Evolutionary conservation across 2,329 filamentous ascomycete species (phyloP), one percentile per base, ranked within the genome.

Genomic region (Claviceps arundinis): DNA sequence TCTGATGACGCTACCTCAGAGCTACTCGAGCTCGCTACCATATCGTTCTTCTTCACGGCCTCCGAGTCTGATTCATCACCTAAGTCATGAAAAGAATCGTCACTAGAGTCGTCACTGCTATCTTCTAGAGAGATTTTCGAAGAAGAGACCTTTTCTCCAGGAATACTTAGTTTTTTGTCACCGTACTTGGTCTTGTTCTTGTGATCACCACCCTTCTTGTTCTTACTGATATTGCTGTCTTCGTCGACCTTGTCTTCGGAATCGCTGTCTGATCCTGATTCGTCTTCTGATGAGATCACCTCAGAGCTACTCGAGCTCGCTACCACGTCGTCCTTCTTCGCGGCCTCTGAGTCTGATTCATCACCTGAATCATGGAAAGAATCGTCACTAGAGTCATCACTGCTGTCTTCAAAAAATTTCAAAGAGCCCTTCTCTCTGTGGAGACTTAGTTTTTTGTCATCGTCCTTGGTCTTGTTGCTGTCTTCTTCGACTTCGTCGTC

Each of bases 371-470:
- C 30, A 30, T 30, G 30, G 30, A 30, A 30, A 9, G 30, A 30
- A n/a, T 19, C 56, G 14, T 62, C 53, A 11, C 47, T 55, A 38
- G 57, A 58, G 26, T 52, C 55, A 1, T 59, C 61, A 30, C 41
- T 30, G 26, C 49, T 49, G 9, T 47, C 37, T n/a, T 50, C 26
- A 13, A 24, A 42, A 14, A 24, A 17, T 2, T 38, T 11, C 17
- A 48, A 51, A n/a, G 16, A 24, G 22, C 38, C 41, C 6, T 16
- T 41, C 16, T 26, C 38, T 19, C 38, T 19, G n/a, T 24, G 26
- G 11, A 45, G 51, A 30, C 37, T 50, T 22, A 48, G 38, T 2
- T 42, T 40, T 4, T n/a, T 38, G 6, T 50, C 51, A 26, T 41
- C 34, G 13, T 16, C 13, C 6, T 50, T 37, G 5, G 38, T 30